Evolutionary conservation across 2,329 filamentous ascomycete species (phyloP).

Genomic region (Sclerotinia sclerotiorum): DNA sequence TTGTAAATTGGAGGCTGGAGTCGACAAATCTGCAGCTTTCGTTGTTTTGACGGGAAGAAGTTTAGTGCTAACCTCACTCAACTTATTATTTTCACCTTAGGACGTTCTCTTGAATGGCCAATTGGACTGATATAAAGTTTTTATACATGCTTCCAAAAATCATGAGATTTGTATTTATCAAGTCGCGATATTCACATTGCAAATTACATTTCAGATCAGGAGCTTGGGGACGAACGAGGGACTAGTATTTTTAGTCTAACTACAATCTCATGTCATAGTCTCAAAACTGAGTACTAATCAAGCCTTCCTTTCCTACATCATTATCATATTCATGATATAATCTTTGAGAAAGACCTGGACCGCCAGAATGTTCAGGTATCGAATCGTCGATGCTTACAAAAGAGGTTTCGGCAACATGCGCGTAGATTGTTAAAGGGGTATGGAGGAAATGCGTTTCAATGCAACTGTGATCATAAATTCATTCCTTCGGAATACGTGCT

Average conservation of each 20-base stretch:
- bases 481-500: slow-evolving; percentile 32
- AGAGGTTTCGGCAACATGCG: slow-evolving; percentile 32
- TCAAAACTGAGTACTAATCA: slow-evolving; percentile 32
- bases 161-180: no score
- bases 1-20: neutral
- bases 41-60: neutral
- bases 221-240: slow-evolving; percentile 34
- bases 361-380: slow-evolving; percentile 30
- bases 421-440: slow-evolving; percentile 29
- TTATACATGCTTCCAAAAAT: neutral
- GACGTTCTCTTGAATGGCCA: neutral
- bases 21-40: neutral
- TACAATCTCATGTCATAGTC: slow-evolving; percentile 37
- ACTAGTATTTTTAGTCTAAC: slow-evolving; percentile 42
- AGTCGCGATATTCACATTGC: neutral
- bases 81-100: neutral
- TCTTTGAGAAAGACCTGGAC: slow-evolving; percentile 29
- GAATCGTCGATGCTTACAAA: slow-evolving; percentile 30
- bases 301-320: slow-evolving; percentile 34
- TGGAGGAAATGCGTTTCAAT: slow-evolving; percentile 27
- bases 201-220: neutral
- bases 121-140: neutral
- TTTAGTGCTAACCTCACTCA: neutral
- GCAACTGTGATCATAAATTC: slow-evolving; percentile 35
- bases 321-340: slow-evolving; percentile 35